These are phyloP conservation scores for Xylariomycetidae sp. DNA, from an alignment of 2,329 filamentous ascomycete genomes.

Conservation along the genomic window DNA sequence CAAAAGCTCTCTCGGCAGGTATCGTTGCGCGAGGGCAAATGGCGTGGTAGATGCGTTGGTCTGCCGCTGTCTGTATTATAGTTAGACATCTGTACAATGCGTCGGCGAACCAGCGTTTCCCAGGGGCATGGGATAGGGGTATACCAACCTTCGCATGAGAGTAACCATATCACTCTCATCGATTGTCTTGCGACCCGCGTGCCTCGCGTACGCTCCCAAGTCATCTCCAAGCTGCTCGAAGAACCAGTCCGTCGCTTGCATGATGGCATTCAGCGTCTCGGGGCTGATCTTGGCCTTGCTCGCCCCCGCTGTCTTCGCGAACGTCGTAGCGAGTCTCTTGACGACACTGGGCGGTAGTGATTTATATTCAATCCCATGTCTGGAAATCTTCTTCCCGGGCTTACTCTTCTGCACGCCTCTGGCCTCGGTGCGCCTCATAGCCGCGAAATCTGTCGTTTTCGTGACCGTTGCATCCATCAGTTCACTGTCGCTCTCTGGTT, in stretches of 20 bases:
- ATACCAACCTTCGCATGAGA: constrained; percentile 71
- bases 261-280: constrained; percentile 67
- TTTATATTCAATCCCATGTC: constrained; percentile 69
- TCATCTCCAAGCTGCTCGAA: constrained; percentile 85
- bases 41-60: constrained; percentile 64
- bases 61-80: constrained; percentile 63
- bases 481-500: constrained; percentile 20
- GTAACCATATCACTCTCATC: constrained; percentile 78
- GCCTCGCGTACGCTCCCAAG: constrained; percentile 69
- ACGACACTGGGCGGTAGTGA: constrained; percentile 67
- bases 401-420: constrained; percentile 31
- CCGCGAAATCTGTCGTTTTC: too few relatives aligned
- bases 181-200: constrained; percentile 78
- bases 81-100: constrained; percentile 14
- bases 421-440: constrained; percentile 7
- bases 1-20: constrained; percentile 75
- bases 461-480: constrained; percentile 8
- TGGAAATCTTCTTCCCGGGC: constrained; percentile 53
- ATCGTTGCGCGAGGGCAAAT: constrained; percentile 78
- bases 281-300: constrained; percentile 64
- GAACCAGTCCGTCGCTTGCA: constrained; percentile 82
- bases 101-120: constrained; percentile 3
- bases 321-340: constrained; percentile 66
- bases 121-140: constrained; percentile 11
- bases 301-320: constrained; percentile 59